Evolutionary conservation across 139 green algal species (phyloP), one percentile per base, ranked within the genome.

Genomic region (Asterochloris erici): DNA sequence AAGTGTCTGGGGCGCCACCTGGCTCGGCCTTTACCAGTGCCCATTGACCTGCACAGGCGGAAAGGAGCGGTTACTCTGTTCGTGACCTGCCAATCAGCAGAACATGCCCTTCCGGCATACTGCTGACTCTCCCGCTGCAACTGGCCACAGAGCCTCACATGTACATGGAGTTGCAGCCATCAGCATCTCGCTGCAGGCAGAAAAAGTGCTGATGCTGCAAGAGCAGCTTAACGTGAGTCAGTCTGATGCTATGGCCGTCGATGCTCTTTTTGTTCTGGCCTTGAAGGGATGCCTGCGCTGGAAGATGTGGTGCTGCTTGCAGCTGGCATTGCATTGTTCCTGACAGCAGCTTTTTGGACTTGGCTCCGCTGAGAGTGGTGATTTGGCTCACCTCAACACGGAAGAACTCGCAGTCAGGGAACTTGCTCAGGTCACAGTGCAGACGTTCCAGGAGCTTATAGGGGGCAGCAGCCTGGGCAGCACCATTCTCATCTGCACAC

Each of bases 361-460:
- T 26, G 2, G 66, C 24, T 11, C 13, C 15, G 21, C n/a, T 47
- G 14, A 75, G 13, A 61, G n/a, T 26, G n/a, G 0, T 12, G n/a
- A 12, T 16, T 19, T 9, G 68, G 11, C 68, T 9, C 82, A 92
- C 90, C 91, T 95, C 92, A 9, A 97, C 88, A 4, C 89, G 71
- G 81, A 97, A 98, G 84, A 97, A 98, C 19, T 92, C 81, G 74
- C 84, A 87, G 19, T 68, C 73, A 0, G 94, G 93, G 81, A 95
- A 96, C 23, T 87, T 86, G 19, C 62, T 84, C 6, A 97, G 86
- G 78, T 95, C 87, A n/a, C 64, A 24, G 15, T 79, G 26, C 27
- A 86, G 61, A 2, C 66, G 38, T 17, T 80, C 79, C 13, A 85
- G 29, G 23, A 64, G 17, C 29, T 77, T 61, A 21, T 82, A 75